Percentiles rank a stretch among this genome's conserved stretches.
Evolutionary conservation across 148 eudicot genomes (phyloP).

Genomic region (Diospyros lotus): DNA sequence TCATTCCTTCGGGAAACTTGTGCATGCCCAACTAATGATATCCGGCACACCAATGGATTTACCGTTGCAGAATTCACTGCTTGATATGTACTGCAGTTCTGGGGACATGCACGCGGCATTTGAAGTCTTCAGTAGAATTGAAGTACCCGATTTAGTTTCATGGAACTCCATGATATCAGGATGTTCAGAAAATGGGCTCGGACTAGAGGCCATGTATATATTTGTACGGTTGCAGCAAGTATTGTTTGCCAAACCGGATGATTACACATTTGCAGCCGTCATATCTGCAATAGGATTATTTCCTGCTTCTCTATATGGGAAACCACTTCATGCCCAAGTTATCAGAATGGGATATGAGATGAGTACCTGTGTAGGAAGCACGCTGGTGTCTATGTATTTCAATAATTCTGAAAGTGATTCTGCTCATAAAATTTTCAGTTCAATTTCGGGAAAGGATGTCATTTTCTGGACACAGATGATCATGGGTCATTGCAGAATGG

Average conservation of each 20-base stretch:
- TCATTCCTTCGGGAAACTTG: conserved; percentile 41
- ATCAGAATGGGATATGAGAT: conserved; percentile 42
- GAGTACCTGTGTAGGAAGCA: conserved; percentile 62
- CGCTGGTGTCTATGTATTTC: conserved; percentile 71
- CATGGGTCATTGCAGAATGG: conserved; percentile 49
- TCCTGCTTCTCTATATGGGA: conserved; percentile 46
- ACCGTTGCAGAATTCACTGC: conserved; percentile 68
- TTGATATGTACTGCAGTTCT: conserved; percentile 82
- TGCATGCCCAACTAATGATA: conserved; percentile 49
- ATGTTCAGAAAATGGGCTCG: conserved; percentile 55
- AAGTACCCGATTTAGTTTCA: conserved; percentile 61
- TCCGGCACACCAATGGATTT: conserved; percentile 54
- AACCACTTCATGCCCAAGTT: conserved; percentile 62
- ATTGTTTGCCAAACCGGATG: conserved; percentile 53
- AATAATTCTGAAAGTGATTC: conserved; percentile 41
- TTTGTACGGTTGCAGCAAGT: conserved; percentile 35
- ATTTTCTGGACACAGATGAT: conserved; percentile 90
- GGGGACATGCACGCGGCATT: conserved; percentile 45
- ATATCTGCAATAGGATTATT: conserved; percentile 44
- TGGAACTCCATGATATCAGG: conserved; percentile 91
- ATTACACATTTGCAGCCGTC: conserved; percentile 73
- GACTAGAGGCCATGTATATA: conserved; percentile 51
- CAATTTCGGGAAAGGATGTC: conserved; percentile 47
- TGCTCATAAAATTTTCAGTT: conserved; percentile 50
- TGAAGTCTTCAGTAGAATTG: conserved; percentile 47